Evolutionary conservation across 2,329 filamentous ascomycete genomes (phyloP).

Genomic region (Pseudogymnoascus sp.): DNA sequence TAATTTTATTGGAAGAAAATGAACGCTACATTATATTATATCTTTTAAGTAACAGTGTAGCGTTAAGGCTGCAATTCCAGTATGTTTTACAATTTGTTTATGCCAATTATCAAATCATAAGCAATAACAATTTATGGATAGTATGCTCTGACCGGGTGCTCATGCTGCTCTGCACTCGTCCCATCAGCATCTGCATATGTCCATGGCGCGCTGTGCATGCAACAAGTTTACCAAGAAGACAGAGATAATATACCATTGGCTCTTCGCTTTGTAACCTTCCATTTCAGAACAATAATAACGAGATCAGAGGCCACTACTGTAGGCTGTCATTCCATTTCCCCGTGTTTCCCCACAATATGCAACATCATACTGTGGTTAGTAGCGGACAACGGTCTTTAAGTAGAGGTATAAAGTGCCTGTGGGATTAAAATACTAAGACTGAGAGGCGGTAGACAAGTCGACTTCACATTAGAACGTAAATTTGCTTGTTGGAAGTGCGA

Average conservation of each 20-base stretch:
- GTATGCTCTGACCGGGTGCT: neutral
- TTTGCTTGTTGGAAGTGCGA: slow-evolving; percentile 28
- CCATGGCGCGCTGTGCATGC: neutral
- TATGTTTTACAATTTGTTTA: neutral
- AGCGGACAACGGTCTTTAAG: neutral
- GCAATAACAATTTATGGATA: neutral
- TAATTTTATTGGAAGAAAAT: neutral
- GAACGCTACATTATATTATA: neutral
- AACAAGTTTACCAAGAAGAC: neutral
- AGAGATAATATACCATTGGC: neutral
- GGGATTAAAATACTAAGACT: slow-evolving; percentile 34
- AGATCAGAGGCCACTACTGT: neutral
- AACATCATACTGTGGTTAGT: neutral
- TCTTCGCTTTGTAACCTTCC: neutral
- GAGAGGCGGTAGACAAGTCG: slow-evolving; percentile 36
- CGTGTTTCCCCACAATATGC: neutral
- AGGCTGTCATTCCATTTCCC: neutral
- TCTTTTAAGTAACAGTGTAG: neutral
- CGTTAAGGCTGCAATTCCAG: neutral
- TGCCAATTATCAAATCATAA: neutral
- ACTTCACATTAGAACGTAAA: slow-evolving; percentile 38
- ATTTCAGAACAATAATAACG: neutral
- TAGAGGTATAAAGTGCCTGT: neutral
- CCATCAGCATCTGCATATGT: neutral
- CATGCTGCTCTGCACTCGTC: neutral